Conservation (phyloP, 768 basidiomycete genomes). For the Strobilomyces echinocephalus region DNA sequence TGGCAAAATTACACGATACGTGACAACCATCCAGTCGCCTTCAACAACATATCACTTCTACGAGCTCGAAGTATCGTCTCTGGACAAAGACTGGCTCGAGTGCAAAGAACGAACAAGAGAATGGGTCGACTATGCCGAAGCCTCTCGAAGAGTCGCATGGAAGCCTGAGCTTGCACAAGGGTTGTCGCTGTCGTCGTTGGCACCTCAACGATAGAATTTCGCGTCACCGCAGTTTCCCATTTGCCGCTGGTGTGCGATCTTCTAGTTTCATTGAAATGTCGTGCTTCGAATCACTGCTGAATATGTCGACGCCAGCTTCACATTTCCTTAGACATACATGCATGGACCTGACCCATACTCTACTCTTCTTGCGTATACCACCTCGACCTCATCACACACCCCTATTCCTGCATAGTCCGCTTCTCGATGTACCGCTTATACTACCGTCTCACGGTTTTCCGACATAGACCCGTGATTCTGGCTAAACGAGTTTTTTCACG, state of each 20-base stretch:
- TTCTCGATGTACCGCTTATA: constrained; percentile 28
- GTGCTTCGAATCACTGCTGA: constrained; percentile 8
- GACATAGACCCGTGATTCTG: constrained; percentile 28
- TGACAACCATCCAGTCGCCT: constrained; percentile 74
- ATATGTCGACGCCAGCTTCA: constrained; percentile 16
- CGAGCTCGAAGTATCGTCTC: constrained; percentile 74
- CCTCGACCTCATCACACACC: constrained; percentile 12
- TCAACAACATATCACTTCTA: constrained; percentile 87
- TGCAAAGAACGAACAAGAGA: constrained; percentile 73
- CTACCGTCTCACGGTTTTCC: constrained; percentile 13
- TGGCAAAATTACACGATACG: constrained; percentile 80
- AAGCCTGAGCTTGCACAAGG: constrained; percentile 81
- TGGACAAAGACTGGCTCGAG: constrained; percentile 82
- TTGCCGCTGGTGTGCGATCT: constrained; percentile 13
- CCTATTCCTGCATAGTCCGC: constrained; percentile 29
- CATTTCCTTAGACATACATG: constrained; percentile 19
- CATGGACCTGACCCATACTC: constrained; percentile 24
- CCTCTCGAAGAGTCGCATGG: constrained; percentile 69
- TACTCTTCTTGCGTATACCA: constrained; percentile 31
- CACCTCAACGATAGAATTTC: constrained; percentile 44
- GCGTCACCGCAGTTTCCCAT: background rate
- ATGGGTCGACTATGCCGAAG: constrained; percentile 87
- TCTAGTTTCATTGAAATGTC: constrained; percentile 8
- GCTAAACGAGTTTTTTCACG: constrained; percentile 10
- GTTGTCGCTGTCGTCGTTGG: constrained; percentile 65